Base-by-base conservation (phyloP, 225 moss, liverwort and hornwort species). In the Thuidium tamariscinum region DNA sequence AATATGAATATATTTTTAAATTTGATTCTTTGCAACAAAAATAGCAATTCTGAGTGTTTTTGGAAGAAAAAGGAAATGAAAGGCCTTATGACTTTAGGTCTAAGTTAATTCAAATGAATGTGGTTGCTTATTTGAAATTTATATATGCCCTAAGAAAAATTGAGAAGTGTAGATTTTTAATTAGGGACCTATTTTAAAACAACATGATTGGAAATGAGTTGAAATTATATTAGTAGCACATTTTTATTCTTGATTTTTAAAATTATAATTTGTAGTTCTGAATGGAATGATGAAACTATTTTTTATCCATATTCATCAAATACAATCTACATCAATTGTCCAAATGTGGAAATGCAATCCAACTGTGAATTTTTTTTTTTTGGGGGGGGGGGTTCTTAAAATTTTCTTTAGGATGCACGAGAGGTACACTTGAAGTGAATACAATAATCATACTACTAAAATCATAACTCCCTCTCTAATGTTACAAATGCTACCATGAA, bases 391-490 rank as follows among this genome's bases (percentile, higher is more conserved):
- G n/a, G n/a, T n/a, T n/a, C n/a, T n/a, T n/a, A n/a, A n/a, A n/a
- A n/a, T n/a, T n/a, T n/a, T n/a, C n/a, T 52, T 52, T 16, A 52
- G 52, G 1, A 0, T 64, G 34, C 13, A 0, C 6, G 2, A 13
- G 61, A 29, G 1, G 14, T 7, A 61, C 14, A 61, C 7, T 61
- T 61, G 14, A 61, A 17, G 17, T 64, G 9, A 9, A 18, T 65
- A 19, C 10, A 63, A 17, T 17, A 63, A 16, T 32, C 34, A 34
- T 1, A n/a, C 34, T 32, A 16, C 16, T 32, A 32, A 63, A 63
- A n/a, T n/a, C n/a, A n/a, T n/a, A n/a, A n/a, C n/a, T n/a, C n/a
- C n/a, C n/a, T n/a, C n/a, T n/a, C n/a, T n/a, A n/a, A n/a, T n/a
- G n/a, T n/a, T n/a, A n/a, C n/a, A n/a, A n/a, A n/a, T n/a, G n/a